These are phyloP conservation scores for Piper betle DNA, from an alignment of 164 flowering plant species.

Conservation along the genomic window DNA sequence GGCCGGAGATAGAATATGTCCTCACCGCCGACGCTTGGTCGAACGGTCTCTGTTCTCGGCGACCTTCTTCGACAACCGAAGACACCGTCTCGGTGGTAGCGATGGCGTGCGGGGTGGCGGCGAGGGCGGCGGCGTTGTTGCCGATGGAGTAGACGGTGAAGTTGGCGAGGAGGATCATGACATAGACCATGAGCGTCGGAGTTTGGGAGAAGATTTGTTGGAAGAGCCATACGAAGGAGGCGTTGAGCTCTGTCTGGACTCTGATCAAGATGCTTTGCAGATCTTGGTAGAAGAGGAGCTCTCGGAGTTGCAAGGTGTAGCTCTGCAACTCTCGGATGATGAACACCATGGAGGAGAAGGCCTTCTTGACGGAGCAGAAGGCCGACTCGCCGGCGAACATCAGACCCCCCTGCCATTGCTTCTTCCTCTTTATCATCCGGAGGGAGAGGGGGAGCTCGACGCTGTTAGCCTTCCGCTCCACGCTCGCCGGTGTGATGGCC, in stretches of 20 bases:
- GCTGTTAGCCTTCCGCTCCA: slow-evolving; percentile 60
- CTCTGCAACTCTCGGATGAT: slow-evolving; percentile 82
- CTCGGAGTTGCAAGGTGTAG: slow-evolving; percentile 63
- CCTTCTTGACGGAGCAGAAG: slow-evolving; percentile 64
- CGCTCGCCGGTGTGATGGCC: slow-evolving; percentile 25
- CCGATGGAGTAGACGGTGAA: slow-evolving; percentile 77
- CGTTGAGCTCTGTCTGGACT: slow-evolving; percentile 69
- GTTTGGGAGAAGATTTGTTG: slow-evolving; percentile 82
- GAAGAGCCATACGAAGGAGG: slow-evolving; percentile 87
- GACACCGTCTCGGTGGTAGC: slow-evolving; percentile 10
- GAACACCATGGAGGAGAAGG: slow-evolving; percentile 89
- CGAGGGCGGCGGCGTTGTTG: slow-evolving; percentile 43
- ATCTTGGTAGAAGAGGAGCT: slow-evolving; percentile 48
- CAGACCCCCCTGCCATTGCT: slow-evolving; percentile 42
- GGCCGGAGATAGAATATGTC: slow-evolving; percentile 30
- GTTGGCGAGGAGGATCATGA: slow-evolving; percentile 87
- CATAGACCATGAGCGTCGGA: slow-evolving; percentile 78
- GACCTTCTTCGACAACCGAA: slow-evolving; percentile 10
- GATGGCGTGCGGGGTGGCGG: slow-evolving; percentile 20
- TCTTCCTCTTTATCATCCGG: slow-evolving; percentile 53
- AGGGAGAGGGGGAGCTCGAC: slow-evolving; percentile 69
- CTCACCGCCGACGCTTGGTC: slow-evolving; percentile 38
- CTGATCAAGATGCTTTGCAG: slow-evolving; percentile 43
- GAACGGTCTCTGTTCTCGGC: neutral
- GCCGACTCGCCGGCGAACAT: slow-evolving; percentile 56